Conservation (phyloP, 2,329 filamentous ascomycete genomes). For the Leptoxyphium fumago region DNA sequence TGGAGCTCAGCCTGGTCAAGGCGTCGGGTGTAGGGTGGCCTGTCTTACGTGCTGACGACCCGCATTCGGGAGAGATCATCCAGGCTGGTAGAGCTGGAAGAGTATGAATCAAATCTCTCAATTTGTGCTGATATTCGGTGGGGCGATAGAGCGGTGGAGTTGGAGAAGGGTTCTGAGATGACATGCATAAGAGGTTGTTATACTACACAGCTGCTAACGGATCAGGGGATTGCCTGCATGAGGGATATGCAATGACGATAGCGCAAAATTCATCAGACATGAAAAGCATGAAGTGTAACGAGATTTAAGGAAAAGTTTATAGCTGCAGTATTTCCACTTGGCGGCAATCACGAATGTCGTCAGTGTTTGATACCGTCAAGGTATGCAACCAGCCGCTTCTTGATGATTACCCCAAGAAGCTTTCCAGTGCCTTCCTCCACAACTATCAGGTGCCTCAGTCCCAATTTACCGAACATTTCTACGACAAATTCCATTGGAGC, state of each 20-base stretch:
- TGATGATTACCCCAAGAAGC: constrained; percentile 41
- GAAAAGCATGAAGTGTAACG: too few species aligned
- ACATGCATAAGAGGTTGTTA: too few species aligned
- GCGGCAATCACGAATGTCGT: too few species aligned
- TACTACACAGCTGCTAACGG: too few species aligned
- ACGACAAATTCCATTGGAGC: constrained; percentile 45
- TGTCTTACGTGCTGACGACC: constrained; percentile 66
- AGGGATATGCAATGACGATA: too few species aligned
- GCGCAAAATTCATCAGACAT: too few species aligned
- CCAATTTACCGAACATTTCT: constrained; percentile 45
- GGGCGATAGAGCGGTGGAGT: too few species aligned
- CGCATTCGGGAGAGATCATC: constrained; percentile 61
- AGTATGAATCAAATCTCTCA: constrained; percentile 8
- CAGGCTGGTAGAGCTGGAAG: constrained; percentile 72
- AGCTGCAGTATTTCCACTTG: too few species aligned
- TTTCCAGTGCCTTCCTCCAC: constrained; percentile 36
- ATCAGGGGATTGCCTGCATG: too few species aligned
- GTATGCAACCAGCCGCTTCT: constrained; percentile 42
- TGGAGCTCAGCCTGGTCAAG: constrained; percentile 63
- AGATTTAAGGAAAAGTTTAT: too few species aligned
- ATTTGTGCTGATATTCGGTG: too few species aligned
- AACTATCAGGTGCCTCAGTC: constrained; percentile 38
- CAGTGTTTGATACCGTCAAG: constrained; percentile 28
- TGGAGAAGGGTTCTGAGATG: too few species aligned
- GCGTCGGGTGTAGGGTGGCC: constrained; percentile 72